phyloP scores from a whole-genome alignment of 23 red algal genomes.

The Chondrus crispus region DNA sequence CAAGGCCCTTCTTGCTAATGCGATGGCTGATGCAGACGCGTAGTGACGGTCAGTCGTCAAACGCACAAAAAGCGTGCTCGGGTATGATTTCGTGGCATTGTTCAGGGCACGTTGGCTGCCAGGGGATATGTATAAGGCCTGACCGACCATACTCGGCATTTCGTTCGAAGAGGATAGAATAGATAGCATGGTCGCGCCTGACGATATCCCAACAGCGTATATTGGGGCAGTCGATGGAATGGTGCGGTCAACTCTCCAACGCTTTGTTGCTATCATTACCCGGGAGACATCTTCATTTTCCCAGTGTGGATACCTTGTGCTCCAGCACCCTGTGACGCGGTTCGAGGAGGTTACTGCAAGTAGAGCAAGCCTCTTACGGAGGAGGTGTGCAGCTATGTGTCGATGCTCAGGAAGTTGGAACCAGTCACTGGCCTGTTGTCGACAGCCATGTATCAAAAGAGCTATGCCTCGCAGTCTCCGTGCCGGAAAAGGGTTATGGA shows the following conservation, averaged over 20 bases:
- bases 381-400: constrained; percentile 3
- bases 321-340: constrained; percentile 48
- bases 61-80: constrained; percentile 61
- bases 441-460: constrained; percentile 41
- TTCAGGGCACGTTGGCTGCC: constrained; percentile 49
- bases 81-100: constrained; percentile 34
- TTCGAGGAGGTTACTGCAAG: constrained; percentile 54
- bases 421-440: constrained; percentile 54
- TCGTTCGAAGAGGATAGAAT: not conserved
- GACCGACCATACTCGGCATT: not conserved
- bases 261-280: constrained; percentile 22
- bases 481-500: constrained; percentile 36
- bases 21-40: constrained; percentile 24
- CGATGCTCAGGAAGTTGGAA: constrained; percentile 56
- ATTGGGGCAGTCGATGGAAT: not conserved
- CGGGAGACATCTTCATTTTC: constrained; percentile 40
- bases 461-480: constrained; percentile 10
- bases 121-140: constrained; percentile 54
- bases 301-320: constrained; percentile 34
- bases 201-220: constrained; percentile 45
- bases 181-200: constrained; percentile 48
- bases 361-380: constrained; percentile 17
- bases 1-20: constrained; percentile 10
- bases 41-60: constrained; percentile 25
- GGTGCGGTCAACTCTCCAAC: constrained; percentile 11